phyloP scores from a whole-genome alignment of 2,329 filamentous ascomycete genomes.

The Polytolypa hystricis region DNA sequence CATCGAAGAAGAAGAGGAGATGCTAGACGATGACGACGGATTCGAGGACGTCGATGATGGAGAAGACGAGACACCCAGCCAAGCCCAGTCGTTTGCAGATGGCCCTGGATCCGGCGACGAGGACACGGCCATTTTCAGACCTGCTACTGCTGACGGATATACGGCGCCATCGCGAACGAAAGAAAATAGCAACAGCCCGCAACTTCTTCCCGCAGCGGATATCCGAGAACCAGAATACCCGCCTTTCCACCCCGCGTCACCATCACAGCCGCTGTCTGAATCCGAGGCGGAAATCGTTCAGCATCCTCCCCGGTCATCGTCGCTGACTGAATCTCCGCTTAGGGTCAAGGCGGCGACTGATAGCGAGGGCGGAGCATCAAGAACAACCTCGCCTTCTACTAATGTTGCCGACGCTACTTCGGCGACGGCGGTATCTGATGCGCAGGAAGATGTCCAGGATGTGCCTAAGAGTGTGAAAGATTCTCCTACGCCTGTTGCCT shows the following conservation, averaged over 20 bases:
- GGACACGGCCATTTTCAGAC: slow-evolving; percentile 10
- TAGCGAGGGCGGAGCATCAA: too few species aligned
- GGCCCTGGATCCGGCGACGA: slow-evolving; percentile 16
- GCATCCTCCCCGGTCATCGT: slow-evolving; percentile 30
- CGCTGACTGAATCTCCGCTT: slow-evolving; percentile 13
- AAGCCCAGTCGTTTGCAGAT: too few species aligned
- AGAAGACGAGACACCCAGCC: too few species aligned
- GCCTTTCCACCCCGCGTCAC: slow-evolving; percentile 22
- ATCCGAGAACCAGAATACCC: slow-evolving; percentile 15
- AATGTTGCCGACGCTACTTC: neutral
- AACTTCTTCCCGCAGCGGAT: slow-evolving; percentile 11
- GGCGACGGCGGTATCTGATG: neutral
- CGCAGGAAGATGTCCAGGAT: neutral
- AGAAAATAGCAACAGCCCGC: slow-evolving; percentile 5
- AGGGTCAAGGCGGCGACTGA: too few species aligned
- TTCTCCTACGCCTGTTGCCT: neutral
- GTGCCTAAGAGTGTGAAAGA: neutral
- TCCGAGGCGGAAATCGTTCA: slow-evolving; percentile 8
- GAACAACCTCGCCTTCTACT: too few species aligned
- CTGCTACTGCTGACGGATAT: neutral
- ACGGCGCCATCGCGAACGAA: neutral
- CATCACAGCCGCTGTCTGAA: slow-evolving; percentile 22
- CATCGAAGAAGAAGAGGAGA: slow-evolving; percentile 35
- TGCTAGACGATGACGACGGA: slow-evolving; percentile 21
- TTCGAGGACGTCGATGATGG: slow-evolving; percentile 34